Evolutionary conservation across 164 flowering plant genomes (phyloP).

Genomic region (Stephania cephalantha): DNA sequence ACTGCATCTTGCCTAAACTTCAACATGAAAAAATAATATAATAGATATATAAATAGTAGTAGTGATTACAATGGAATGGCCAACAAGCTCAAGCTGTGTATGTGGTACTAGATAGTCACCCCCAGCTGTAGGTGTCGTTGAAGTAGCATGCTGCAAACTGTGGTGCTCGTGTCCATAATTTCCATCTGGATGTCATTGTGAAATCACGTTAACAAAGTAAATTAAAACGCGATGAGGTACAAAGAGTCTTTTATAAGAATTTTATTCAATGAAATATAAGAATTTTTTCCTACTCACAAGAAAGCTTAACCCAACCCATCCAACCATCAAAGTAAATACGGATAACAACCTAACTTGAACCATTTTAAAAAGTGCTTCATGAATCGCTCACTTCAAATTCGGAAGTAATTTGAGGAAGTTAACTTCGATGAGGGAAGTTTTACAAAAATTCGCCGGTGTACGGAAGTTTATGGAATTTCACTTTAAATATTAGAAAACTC

Average conservation of each 20-base stretch:
- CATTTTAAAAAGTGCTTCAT: background rate
- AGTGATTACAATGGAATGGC: constrained; percentile 78
- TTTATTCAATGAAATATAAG: no score
- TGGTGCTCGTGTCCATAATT: constrained; percentile 28
- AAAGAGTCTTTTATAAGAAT: no score
- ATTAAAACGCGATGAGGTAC: background rate
- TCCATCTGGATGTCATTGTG: constrained; percentile 28
- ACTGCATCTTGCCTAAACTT: background rate
- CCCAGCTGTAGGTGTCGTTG: constrained; percentile 31
- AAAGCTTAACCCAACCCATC: background rate
- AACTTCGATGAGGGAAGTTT: no score
- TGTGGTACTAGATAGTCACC: constrained; percentile 44
- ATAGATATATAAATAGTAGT: background rate
- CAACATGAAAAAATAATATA: background rate
- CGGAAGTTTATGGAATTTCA: no score
- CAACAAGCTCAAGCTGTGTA: constrained; percentile 78
- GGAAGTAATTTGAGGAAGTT: no score
- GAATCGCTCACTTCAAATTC: no score
- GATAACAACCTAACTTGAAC: background rate
- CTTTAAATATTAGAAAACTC: no score
- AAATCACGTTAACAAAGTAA: background rate
- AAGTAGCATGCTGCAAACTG: constrained; percentile 31
- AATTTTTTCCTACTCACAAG: no score
- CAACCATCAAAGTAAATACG: background rate
- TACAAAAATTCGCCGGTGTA: no score